Base-by-base conservation (phyloP, 2,329 filamentous ascomycete genomes). In the Raffaelea albimanens region DNA sequence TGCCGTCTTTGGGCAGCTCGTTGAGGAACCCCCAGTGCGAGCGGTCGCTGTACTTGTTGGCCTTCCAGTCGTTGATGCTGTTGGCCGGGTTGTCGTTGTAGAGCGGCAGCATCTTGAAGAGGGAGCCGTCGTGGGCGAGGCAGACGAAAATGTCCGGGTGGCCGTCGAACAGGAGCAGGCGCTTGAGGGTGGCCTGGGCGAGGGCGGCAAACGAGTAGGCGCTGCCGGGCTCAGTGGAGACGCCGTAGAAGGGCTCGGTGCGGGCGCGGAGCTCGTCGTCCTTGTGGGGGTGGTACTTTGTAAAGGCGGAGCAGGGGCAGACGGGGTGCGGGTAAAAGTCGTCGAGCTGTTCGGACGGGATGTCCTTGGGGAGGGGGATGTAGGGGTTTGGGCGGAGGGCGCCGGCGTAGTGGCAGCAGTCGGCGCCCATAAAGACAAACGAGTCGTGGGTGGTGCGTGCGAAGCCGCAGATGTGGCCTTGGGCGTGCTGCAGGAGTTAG, bases 381-480 rank as follows among this genome's bases (percentile, higher is more conserved):
- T 50, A 31, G 13, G 44, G 46, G 18, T 20, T 49, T 0, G 62
- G 61, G 16, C 62, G 52, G 18, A 62, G 51, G n/a, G 53, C 46
- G 43, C 59, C 59, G n/a, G 52, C 52, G 43, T 58, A 59, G 54
- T 67, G 64, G 25, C 59, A 65, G 16, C 56, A 53, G 49, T 69
- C 65, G 5, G 58, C 65, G 16, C 60, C 62, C 49, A 65, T 55
- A 34, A 67, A 57, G 5, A 66, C 51, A 44, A 64, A 67, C 7
- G 57, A 57, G 38, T 40, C 53, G 49, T 46, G 45, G 0, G 61
- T 66, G 0, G 65, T 65, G 9, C 69, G 56, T 2, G 67, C 69
- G 4, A 72, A 52, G 2, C 59, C 69, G 40, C 61, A 68, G 0
- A 72, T 56, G 47, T 71, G 69, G 18, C 57, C 56, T 1, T 52